Evolutionary conservation across 371 early-diverging fungal species (phyloP).

Genomic region (Mortierella sp.): DNA sequence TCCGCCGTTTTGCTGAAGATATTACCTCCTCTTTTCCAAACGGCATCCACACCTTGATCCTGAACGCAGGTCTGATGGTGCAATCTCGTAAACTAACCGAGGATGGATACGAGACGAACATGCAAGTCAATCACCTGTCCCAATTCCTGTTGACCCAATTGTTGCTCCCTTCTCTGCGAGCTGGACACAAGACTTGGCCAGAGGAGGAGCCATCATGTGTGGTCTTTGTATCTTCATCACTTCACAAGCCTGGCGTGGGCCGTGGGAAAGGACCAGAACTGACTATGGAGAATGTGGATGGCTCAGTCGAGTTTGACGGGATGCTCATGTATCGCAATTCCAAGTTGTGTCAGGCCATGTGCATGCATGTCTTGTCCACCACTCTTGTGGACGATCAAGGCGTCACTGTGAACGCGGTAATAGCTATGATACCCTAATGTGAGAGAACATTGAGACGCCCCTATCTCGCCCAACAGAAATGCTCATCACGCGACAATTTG

Average conservation of each 20-base stretch:
- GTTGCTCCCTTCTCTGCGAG: slow-evolving; percentile 33
- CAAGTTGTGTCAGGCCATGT: slow-evolving; percentile 34
- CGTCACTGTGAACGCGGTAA: slow-evolving; percentile 45
- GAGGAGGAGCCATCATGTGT: slow-evolving; percentile 23
- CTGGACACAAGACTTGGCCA: slow-evolving; percentile 20
- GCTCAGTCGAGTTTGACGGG: slow-evolving; percentile 45
- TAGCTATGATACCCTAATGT: no score
- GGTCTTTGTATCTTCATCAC: slow-evolving; percentile 45
- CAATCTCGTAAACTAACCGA: slow-evolving; percentile 35
- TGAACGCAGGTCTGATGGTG: slow-evolving; percentile 46
- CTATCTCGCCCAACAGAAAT: no score
- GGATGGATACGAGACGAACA: slow-evolving; percentile 50
- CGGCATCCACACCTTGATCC: slow-evolving; percentile 39
- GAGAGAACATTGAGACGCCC: no score
- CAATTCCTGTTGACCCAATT: slow-evolving; percentile 49
- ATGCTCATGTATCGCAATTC: slow-evolving; percentile 49
- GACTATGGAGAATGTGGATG: slow-evolving; percentile 52
- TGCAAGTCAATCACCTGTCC: slow-evolving; percentile 57
- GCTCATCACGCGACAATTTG: no score
- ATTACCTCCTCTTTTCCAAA: slow-evolving; percentile 32
- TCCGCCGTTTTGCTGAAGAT: slow-evolving; percentile 33
- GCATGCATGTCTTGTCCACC: slow-evolving; percentile 31
- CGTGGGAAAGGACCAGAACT: slow-evolving; percentile 50
- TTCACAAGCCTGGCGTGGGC: slow-evolving; percentile 44
- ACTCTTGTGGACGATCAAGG: slow-evolving; percentile 9